A percentile compares a stretch with the other conserved stretches of the same genome.
phyloP scores from a whole-genome alignment of 257 asterid species.

The Plantago elongata region DNA sequence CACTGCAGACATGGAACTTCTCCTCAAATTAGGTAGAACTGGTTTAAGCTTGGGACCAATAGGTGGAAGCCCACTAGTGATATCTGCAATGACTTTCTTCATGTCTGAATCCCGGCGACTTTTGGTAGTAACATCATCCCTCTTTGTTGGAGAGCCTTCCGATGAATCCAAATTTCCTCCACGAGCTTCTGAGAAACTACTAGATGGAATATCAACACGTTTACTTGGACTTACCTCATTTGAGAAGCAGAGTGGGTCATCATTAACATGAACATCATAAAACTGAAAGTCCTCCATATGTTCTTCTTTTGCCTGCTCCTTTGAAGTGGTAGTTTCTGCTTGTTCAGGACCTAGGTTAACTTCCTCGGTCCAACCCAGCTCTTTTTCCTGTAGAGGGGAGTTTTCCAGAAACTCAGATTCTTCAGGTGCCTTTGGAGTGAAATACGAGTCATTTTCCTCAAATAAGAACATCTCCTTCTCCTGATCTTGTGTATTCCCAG shows the following conservation, averaged over 20 bases:
- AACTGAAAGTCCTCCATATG: slow-evolving; percentile 24
- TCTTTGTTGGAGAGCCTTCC: slow-evolving; percentile 25
- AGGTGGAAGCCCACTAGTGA: slow-evolving; percentile 53
- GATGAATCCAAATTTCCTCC: slow-evolving; percentile 22
- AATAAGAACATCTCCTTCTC: slow-evolving; percentile 51
- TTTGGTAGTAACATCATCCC: slow-evolving; percentile 8
- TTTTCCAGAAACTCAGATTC: slow-evolving; percentile 22
- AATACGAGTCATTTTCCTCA: slow-evolving; percentile 20
- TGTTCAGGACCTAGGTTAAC: slow-evolving; percentile 16
- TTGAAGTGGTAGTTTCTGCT: slow-evolving; percentile 24
- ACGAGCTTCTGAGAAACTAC: not conserved
- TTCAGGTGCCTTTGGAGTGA: slow-evolving; percentile 21
- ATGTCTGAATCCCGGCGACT: slow-evolving; percentile 20
- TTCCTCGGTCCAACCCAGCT: slow-evolving; percentile 20
- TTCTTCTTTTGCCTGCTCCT: slow-evolving; percentile 21
- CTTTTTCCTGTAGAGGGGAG: slow-evolving; percentile 22
- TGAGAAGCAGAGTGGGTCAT: slow-evolving; percentile 20
- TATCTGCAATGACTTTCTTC: slow-evolving; percentile 36
- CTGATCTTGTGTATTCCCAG: slow-evolving; percentile 26
- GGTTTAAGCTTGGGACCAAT: slow-evolving; percentile 31
- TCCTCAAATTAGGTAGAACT: slow-evolving; percentile 26
- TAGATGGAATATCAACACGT: slow-evolving; percentile 1
- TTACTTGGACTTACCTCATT: slow-evolving; percentile 7
- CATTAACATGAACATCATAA: slow-evolving; percentile 37
- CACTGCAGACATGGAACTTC: slow-evolving; percentile 40